These are phyloP conservation scores for Hebeloma cylindrosporum DNA, from an alignment of 768 basidiomycete genomes.

Conservation along the genomic window DNA sequence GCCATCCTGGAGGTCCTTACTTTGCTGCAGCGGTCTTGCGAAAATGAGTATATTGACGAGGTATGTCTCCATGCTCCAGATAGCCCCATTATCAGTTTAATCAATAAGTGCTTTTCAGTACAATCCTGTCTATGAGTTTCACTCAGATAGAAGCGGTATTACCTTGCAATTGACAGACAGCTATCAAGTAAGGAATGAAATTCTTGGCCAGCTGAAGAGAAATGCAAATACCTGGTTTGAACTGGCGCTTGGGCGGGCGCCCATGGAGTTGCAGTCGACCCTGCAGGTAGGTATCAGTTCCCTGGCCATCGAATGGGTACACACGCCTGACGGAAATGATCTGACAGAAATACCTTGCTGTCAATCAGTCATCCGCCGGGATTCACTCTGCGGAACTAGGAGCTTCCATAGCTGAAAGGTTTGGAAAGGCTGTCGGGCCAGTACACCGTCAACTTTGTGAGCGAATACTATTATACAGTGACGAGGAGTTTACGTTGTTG, in stretches of 20 bases:
- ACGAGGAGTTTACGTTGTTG: conserved; percentile 5
- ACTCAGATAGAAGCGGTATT: conserved; percentile 74
- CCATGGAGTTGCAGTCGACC: conserved; percentile 89
- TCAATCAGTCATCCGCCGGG: conserved; percentile 67
- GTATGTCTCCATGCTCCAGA: conserved; percentile 42
- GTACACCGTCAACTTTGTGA: conserved; percentile 74
- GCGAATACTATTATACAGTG: conserved; percentile 20
- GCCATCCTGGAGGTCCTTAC: conserved; percentile 91
- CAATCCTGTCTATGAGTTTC: conserved; percentile 82
- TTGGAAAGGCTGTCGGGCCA: conserved; percentile 78
- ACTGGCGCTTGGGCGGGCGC: conserved; percentile 82
- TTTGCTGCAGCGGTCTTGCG: conserved; percentile 80
- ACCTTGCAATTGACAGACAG: conserved; percentile 82
- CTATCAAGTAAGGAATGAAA: conserved; percentile 82
- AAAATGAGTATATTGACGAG: conserved; percentile 91
- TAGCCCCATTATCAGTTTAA: conserved; percentile 1
- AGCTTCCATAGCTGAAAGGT: conserved; percentile 84
- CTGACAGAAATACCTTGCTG: conserved; percentile 83
- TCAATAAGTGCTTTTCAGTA: conserved; percentile 51
- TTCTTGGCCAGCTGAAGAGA: conserved; percentile 70
- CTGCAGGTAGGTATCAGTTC: conserved; percentile 61
- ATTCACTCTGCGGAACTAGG: conserved; percentile 85
- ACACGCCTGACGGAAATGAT: conserved; percentile 3
- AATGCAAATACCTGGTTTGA: conserved; percentile 85
- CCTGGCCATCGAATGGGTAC: neutral